Evolutionary conservation across 306 rosid species (phyloP).

Genomic region (Luffa acutangula): DNA sequence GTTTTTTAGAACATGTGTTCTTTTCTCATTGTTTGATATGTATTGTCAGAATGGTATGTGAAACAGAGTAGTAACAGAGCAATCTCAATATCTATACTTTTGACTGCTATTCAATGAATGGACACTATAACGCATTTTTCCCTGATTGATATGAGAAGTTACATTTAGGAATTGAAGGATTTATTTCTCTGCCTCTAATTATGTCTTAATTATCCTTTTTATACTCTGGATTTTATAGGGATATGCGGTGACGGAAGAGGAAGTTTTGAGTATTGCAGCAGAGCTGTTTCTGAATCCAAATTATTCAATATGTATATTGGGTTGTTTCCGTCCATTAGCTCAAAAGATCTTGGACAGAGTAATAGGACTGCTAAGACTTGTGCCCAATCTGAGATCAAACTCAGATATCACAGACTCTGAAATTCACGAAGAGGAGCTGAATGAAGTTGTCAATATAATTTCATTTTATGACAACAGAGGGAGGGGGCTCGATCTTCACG

Average conservation of each 20-base stretch:
- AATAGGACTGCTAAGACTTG: conserved; percentile 41
- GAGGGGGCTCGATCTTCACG: conserved; percentile 82
- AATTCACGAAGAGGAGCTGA: conserved; percentile 19
- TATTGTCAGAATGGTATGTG: neutral
- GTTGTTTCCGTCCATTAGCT: conserved; percentile 61
- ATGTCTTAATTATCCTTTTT: neutral
- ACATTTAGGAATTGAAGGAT: neutral
- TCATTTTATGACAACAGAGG: conserved; percentile 34
- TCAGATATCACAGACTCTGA: conserved; percentile 11
- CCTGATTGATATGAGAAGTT: neutral
- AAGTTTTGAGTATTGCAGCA: conserved; percentile 38
- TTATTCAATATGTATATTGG: conserved; percentile 56
- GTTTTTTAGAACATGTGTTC: too few relatives aligned
- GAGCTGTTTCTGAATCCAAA: conserved; percentile 57
- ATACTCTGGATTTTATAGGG: conserved; percentile 29
- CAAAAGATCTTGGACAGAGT: conserved; percentile 41
- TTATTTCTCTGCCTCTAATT: neutral
- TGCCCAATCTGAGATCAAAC: conserved; percentile 51
- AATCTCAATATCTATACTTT: neutral
- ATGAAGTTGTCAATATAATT: conserved; percentile 32
- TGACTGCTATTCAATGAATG: neutral
- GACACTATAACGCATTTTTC: neutral
- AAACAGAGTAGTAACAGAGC: neutral
- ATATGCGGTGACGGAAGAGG: conserved; percentile 40
- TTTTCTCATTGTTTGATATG: neutral